A percentile compares a stretch with the other conserved stretches of the same genome.
Conservation (phyloP, 495 filamentous ascomycete species). For the Penicillium fimorum region DNA sequence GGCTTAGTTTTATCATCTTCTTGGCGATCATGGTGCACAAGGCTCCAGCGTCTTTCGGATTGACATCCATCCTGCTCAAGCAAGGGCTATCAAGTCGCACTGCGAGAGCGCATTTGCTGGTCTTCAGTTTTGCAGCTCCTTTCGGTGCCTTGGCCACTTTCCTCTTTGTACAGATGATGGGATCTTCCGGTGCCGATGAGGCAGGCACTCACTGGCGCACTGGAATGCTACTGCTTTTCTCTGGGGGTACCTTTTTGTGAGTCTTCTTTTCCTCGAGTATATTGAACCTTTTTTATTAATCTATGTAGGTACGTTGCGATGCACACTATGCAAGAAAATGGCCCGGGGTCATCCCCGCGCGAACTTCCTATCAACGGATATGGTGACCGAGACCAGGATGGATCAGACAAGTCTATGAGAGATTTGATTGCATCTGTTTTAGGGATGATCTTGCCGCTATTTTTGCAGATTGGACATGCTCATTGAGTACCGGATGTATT, state of each 20-base stretch:
- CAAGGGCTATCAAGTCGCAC: constrained; percentile 84
- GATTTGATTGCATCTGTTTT: constrained; percentile 71
- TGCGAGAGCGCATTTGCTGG: constrained; percentile 77
- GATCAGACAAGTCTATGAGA: constrained; percentile 46
- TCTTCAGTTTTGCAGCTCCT: constrained; percentile 91
- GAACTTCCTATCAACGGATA: constrained; percentile 64
- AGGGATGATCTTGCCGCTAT: constrained; percentile 86
- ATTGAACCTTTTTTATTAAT: constrained; percentile 15
- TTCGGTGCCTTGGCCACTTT: constrained; percentile 84
- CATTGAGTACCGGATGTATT: constrained; percentile 49
- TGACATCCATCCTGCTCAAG: constrained; percentile 84
- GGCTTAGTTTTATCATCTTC: constrained; percentile 85
- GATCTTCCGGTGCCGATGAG: constrained; percentile 46
- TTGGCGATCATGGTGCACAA: constrained; percentile 97
- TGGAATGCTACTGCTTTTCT: constrained; percentile 87
- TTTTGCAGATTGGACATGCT: constrained; percentile 88
- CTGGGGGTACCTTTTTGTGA: constrained; percentile 92
- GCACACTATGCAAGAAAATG: constrained; percentile 94
- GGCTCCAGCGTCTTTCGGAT: constrained; percentile 90
- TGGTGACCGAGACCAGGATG: constrained; percentile 50
- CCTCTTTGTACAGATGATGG: constrained; percentile 69
- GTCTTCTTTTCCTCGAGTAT: constrained; percentile 28
- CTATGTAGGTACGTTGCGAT: constrained; percentile 84
- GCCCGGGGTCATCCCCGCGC: constrained; percentile 46
- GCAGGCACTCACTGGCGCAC: constrained; percentile 77